Evolutionary conservation across 2,329 filamentous ascomycete genomes (phyloP), one percentile per base, ranked within the genome.

Genomic region (Diaporthe humulicola): DNA sequence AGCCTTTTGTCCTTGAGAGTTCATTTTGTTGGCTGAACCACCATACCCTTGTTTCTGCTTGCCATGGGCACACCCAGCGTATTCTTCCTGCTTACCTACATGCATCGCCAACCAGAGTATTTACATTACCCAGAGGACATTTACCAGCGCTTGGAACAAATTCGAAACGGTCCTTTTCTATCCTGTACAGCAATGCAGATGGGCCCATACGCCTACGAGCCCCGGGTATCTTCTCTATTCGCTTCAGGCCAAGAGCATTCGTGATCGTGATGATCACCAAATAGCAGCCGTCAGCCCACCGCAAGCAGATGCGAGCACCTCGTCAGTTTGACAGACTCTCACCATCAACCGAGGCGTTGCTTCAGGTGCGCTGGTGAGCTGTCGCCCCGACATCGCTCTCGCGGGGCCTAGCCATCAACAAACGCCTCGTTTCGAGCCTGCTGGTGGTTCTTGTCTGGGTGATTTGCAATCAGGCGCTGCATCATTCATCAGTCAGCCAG

Each of bases 381-480:
- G 60, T 19, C 14, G 30, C 61, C 22, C n/a, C 42, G 38, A 38
- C 54, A 42, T 50, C 5, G 28, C 50, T 56, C 30, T 45, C 14
- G 42, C 48, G 40, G 56, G n/a, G 57, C 58, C 78, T 78, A 86
- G 60, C 83, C 84, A 38, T 86, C 82, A 38, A 80, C 82, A 74
- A 86, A 86, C 25, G 84, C 85, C 79, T 86, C 85, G 45, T 80
- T 84, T 73, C 84, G 83, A 69, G 84, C 85, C 76, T 86, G 83
- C 57, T 77, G 74, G 30, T 85, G 82, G 78, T 82, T 82, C 36
- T 80, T 81, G 19, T 75, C 71, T 6, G 84, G 83, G 9, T 86
- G 84, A 81, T 90, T 90, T 78, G 87, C 88, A 78, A 90, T 87
- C 74, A 90, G 81, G 73, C 88, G 87, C 88, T 90, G 64, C 25